Conservation (phyloP, 2,329 filamentous ascomycete species). For the Beauveria australis region DNA sequence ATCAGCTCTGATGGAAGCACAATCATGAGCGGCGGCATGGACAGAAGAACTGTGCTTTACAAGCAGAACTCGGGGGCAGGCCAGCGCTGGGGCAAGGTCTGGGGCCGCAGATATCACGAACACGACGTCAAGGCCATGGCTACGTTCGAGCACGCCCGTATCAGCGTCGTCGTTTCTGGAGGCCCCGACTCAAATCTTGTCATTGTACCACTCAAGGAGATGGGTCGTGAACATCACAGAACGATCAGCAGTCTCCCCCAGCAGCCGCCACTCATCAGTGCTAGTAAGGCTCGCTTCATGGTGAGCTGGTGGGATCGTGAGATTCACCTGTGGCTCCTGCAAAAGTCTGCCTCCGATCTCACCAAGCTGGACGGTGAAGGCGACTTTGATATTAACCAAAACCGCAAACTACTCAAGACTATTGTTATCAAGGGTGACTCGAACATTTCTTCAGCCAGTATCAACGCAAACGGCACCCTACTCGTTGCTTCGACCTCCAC, state of each 20-base stretch:
- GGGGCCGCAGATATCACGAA: constrained; percentile 76
- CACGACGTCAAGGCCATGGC: constrained; percentile 96
- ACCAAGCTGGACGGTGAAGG: constrained; percentile 31
- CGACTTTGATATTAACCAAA: constrained; percentile 38
- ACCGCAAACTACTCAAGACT: constrained; percentile 59
- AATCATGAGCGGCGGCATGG: constrained; percentile 86
- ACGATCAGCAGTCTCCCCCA: constrained; percentile 80
- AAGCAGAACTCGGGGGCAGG: constrained; percentile 54
- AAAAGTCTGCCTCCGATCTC: constrained; percentile 37
- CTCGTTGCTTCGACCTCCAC: constrained; percentile 68
- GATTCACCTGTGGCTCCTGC: constrained; percentile 69
- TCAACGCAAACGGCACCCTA: constrained; percentile 64
- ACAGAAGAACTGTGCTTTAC: constrained; percentile 79
- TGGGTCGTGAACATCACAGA: constrained; percentile 76
- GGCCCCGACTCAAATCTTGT: constrained; percentile 81
- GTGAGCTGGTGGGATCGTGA: constrained; percentile 91
- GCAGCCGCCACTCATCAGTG: constrained; percentile 62
- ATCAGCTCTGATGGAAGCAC: constrained; percentile 70
- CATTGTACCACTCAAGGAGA: constrained; percentile 63
- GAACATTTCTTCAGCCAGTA: constrained; percentile 67
- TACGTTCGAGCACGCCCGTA: constrained; percentile 71
- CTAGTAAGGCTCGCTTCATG: constrained; percentile 64
- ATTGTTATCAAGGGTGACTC: constrained; percentile 67
- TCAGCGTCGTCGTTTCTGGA: constrained; percentile 87
- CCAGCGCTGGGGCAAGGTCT: constrained; percentile 74